Evolutionary conservation across 768 basidiomycete genomes (phyloP).

Genomic region (Leccinum subtestaceum): DNA sequence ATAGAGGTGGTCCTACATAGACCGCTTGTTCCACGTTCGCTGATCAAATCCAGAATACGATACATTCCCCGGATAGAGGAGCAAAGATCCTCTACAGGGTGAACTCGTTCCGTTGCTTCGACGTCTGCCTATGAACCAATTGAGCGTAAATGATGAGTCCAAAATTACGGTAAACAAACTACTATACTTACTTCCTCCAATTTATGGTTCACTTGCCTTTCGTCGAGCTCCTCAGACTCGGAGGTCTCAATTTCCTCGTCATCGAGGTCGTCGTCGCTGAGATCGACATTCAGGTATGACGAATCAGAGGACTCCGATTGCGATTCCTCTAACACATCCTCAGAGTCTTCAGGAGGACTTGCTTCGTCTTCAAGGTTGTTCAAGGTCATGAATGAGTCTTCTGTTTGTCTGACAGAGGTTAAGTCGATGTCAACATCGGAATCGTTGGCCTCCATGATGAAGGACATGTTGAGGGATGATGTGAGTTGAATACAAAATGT

Average conservation of each 20-base stretch:
- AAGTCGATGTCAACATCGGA: constrained; percentile 8
- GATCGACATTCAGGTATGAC: constrained; percentile 20
- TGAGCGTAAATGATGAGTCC: not conserved
- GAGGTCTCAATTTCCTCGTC: constrained; percentile 19
- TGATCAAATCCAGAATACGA: constrained; percentile 53
- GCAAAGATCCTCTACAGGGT: constrained; percentile 22
- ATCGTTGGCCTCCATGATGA: constrained; percentile 13
- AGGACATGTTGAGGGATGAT: constrained; percentile 13
- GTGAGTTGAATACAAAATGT: not conserved
- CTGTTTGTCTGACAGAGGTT: constrained; percentile 1
- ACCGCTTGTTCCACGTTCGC: constrained; percentile 48
- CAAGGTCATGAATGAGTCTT: constrained; percentile 13
- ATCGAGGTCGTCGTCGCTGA: constrained; percentile 1
- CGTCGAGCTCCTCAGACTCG: constrained; percentile 12
- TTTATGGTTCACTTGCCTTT: constrained; percentile 6
- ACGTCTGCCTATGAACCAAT: constrained; percentile 16
- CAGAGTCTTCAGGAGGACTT: not conserved
- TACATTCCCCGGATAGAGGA: constrained; percentile 44
- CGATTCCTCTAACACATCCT: constrained; percentile 5
- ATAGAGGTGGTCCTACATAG: constrained; percentile 38
- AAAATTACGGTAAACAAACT: not conserved
- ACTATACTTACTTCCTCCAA: constrained; percentile 16
- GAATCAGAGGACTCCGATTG: constrained; percentile 18
- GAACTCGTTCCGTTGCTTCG: constrained; percentile 9
- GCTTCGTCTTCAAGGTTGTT: constrained; percentile 3